These are phyloP conservation scores for Cyberlindnera galapagoensis DNA, from an alignment of 805 yeast species.

Conservation along the genomic window DNA sequence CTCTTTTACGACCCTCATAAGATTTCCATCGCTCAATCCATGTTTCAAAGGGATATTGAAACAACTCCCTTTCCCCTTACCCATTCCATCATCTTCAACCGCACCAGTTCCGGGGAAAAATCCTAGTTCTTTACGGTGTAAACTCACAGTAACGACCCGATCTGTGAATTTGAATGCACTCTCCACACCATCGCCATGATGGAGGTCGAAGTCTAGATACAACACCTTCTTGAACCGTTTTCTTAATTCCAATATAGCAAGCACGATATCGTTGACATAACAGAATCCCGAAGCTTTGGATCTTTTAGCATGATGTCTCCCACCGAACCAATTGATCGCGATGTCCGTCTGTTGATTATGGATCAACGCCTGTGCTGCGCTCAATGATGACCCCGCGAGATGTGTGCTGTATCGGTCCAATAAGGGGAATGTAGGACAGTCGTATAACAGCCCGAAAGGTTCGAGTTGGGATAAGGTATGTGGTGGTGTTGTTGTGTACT, in stretches of 20 bases:
- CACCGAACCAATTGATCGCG: constrained; percentile 73
- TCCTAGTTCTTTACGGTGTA: constrained; percentile 59
- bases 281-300: constrained; percentile 63
- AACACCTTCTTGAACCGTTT: constrained; percentile 38
- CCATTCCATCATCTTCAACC: constrained; percentile 29
- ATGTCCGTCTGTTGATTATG: constrained; percentile 13
- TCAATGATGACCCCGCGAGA: constrained; percentile 52
- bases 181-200: constrained; percentile 80
- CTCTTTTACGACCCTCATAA: constrained; percentile 31
- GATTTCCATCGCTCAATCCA: constrained; percentile 45
- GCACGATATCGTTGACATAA: constrained; percentile 61
- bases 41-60: constrained; percentile 51
- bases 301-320: constrained; percentile 62
- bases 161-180: constrained; percentile 51
- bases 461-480: constrained; percentile 20
- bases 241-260: constrained; percentile 48
- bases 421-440: constrained; percentile 57
- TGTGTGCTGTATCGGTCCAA: constrained; percentile 42
- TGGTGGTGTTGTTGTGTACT: constrained; percentile 3
- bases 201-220: constrained; percentile 68
- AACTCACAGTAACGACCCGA: constrained; percentile 52
- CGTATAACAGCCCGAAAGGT: constrained; percentile 46
- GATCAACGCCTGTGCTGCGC: constrained; percentile 29
- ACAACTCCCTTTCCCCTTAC: constrained; percentile 31
- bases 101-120: constrained; percentile 72